A percentile compares a stretch with the other conserved stretches of the same genome.
Evolutionary conservation across 495 filamentous ascomycete species (phyloP).

Genomic region (Astrocystis sublimbata): DNA sequence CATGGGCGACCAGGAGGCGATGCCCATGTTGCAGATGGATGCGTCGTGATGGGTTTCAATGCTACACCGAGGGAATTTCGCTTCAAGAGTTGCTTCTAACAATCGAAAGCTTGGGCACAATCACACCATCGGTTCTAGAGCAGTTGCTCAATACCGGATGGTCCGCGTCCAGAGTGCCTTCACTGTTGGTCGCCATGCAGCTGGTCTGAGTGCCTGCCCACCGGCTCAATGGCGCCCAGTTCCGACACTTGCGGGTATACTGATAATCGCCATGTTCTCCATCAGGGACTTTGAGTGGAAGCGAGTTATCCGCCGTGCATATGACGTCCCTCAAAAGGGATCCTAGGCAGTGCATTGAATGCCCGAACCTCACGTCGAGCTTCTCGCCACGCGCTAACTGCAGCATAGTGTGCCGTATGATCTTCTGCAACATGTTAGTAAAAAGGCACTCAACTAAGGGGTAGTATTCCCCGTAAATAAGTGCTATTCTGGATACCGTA

Average conservation of each 20-base stretch:
- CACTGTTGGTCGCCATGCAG: background rate
- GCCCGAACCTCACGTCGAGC: background rate
- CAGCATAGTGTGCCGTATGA: background rate
- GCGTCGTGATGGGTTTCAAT: no score
- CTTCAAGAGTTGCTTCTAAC: no score
- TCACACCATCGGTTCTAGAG: background rate
- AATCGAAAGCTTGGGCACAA: no score
- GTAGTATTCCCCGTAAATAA: background rate
- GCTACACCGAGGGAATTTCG: no score
- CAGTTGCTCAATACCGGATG: background rate
- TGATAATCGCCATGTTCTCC: background rate
- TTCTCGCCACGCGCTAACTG: background rate
- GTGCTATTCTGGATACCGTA: background rate
- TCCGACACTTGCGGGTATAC: background rate
- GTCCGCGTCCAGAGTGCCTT: background rate
- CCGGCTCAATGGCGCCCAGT: background rate
- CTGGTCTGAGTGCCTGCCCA: background rate
- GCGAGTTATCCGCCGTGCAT: background rate
- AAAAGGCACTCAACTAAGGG: background rate
- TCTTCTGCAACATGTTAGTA: background rate
- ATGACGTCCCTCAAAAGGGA: background rate
- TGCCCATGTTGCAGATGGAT: no score
- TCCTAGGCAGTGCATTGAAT: background rate
- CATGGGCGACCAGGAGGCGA: no score
- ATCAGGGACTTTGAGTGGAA: background rate